Evolutionary conservation across 2,329 filamentous ascomycete genomes (phyloP).

Genomic region (Xylaria sp.): DNA sequence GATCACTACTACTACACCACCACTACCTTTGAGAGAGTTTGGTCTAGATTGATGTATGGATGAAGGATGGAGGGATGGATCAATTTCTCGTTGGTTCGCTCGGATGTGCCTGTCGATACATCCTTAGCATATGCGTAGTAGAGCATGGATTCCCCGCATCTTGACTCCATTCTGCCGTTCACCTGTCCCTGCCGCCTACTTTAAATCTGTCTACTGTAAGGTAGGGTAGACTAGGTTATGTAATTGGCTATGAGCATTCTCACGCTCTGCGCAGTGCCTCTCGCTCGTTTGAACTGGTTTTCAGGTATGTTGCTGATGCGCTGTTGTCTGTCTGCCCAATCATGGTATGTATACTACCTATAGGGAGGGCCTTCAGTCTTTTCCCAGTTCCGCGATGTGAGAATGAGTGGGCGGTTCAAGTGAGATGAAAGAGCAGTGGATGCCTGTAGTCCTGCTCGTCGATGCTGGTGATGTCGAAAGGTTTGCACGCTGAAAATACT

Average conservation of each 20-base stretch:
- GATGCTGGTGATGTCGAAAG: background rate
- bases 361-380: no score
- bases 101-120: background rate
- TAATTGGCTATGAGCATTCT: background rate
- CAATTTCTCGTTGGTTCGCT: constrained; percentile 17
- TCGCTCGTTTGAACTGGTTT: no score
- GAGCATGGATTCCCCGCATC: constrained; percentile 39
- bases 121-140: background rate
- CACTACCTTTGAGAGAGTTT: background rate
- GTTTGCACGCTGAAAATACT: no score
- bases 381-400: no score
- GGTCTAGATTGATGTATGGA: no score
- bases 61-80: background rate
- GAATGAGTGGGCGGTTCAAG: background rate
- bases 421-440: background rate
- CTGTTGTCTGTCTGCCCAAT: no score
- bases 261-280: background rate
- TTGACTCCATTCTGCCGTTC: no score
- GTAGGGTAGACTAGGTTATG: no score
- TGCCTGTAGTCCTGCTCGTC: background rate
- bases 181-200: no score
- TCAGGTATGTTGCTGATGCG: no score
- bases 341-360: no score
- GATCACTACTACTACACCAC: constrained; percentile 1
- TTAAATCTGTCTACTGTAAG: no score